Percentiles rank a stretch among this genome's conserved stretches.
Evolutionary conservation across 208 protist genomes (phyloP).

Genomic region (Herpetomonas tarakana): DNA sequence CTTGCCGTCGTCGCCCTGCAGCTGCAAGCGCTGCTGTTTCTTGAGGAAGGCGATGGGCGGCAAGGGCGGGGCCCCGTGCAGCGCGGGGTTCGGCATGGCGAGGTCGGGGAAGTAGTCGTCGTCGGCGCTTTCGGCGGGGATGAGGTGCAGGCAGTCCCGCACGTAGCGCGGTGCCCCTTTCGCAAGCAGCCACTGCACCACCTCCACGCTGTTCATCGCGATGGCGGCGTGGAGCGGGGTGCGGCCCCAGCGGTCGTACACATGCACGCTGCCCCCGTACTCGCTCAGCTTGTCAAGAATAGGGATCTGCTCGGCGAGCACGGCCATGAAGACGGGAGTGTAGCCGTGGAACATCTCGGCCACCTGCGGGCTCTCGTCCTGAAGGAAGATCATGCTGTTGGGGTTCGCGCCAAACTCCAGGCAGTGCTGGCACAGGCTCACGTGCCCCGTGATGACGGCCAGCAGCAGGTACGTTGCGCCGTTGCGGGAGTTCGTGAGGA

Average conservation of each 20-base stretch:
- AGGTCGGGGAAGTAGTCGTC: slow-evolving; percentile 47
- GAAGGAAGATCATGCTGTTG: slow-evolving; percentile 83
- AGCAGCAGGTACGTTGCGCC: slow-evolving; percentile 81
- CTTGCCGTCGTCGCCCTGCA: slow-evolving; percentile 11
- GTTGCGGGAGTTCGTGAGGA: slow-evolving; percentile 28
- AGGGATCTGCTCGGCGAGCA: slow-evolving; percentile 68
- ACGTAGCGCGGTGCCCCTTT: slow-evolving; percentile 77
- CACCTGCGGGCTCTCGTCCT: slow-evolving; percentile 42
- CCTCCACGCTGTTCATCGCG: slow-evolving; percentile 60
- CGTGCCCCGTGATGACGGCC: slow-evolving; percentile 71
- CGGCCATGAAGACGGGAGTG: slow-evolving; percentile 83
- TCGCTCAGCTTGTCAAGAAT: slow-evolving; percentile 59
- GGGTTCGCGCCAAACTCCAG: slow-evolving; percentile 78
- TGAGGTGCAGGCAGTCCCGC: slow-evolving; percentile 46
- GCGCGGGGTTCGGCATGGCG: slow-evolving; percentile 51
- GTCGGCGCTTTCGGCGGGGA: slow-evolving; percentile 34
- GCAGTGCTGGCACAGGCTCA: slow-evolving; percentile 56
- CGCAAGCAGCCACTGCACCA: slow-evolving; percentile 69
- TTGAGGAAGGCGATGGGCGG: slow-evolving; percentile 30
- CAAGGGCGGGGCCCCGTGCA: slow-evolving; percentile 29
- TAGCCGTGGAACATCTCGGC: slow-evolving; percentile 88
- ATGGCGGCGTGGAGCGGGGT: slow-evolving; percentile 80
- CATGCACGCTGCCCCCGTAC: slow-evolving; percentile 69
- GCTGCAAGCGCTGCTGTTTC: slow-evolving; percentile 8
- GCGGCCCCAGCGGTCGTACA: slow-evolving; percentile 88